Evolutionary conservation across 495 filamentous ascomycete species (phyloP), one percentile per base, ranked within the genome.

Genomic region (Thermothielavioides terrestris): DNA sequence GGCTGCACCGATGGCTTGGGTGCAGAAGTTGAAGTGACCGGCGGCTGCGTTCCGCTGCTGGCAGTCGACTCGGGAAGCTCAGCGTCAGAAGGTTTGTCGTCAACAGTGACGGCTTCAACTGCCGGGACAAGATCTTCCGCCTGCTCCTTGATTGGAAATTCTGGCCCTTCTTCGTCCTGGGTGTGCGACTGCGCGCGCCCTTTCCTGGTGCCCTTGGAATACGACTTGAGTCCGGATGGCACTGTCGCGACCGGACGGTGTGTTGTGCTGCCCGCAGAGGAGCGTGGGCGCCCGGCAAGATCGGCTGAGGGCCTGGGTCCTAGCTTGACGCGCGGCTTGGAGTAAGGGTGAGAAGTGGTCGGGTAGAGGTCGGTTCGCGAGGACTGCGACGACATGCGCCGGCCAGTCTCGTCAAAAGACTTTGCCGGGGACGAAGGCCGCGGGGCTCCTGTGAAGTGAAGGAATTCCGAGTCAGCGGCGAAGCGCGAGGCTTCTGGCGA

Each of bases 231-330:
- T 6, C 74, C 73, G 12, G 73, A 72, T 18, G 80, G 80, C 23
- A 92, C 67, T 10, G 84, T 78, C 8, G 85, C 82, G n/a, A 88
- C 77, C 12, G 85, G 86, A 21, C 85, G 77, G 55, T 82, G 77
- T 32, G 82, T 77, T 39, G 65, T 66, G 15, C 45, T 32, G 11
- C 61, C 62, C 45, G 58, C 54, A 14, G 83, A 73, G 10, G 82
- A 84, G 40, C 82, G 76, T 34, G 83, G 79, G 32, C 85, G 76
- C 37, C 81, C 79, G 49, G 64, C 76, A 23, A 73, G 69, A 54
- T 94, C 88, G 21, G 84, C 68, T 4, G 85, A 86, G 42, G 88
- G 89, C 42, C 89, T 78, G 17, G 89, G 89, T 8, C 85, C 89
- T 23, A 91, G 77, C 60, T 89, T 94, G 48, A 92, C 81, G 53